Percentiles rank a stretch among this genome's conserved stretches.
Conservation (phyloP, 805 yeast genomes). For the Jamesozyma rosinii region DNA sequence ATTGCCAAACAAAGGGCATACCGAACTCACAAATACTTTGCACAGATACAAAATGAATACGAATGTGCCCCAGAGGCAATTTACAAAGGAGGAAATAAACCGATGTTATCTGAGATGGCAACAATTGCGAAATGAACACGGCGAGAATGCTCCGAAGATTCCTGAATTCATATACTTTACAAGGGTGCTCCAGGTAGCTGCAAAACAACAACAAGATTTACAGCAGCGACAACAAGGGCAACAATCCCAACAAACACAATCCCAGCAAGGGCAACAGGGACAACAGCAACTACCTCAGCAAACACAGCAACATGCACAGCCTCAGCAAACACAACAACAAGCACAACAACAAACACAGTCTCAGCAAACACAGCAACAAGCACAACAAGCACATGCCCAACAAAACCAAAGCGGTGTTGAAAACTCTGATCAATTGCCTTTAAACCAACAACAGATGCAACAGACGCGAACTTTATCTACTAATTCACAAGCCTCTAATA, state of each 20-base stretch:
- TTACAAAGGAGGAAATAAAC: constrained; percentile 31
- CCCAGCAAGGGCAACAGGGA: background rate
- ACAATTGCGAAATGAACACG: constrained; percentile 29
- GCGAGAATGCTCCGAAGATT: constrained; percentile 28
- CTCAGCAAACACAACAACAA: constrained; percentile 3
- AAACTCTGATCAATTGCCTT: background rate
- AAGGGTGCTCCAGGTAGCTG: constrained; percentile 29
- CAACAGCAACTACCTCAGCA: constrained; percentile 3
- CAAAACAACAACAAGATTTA: constrained; percentile 28
- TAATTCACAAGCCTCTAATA: background rate
- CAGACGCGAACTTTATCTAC: constrained; percentile 6
- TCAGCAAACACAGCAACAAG: constrained; percentile 8
- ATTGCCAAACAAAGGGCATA: too few relatives aligned
- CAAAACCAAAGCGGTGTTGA: background rate
- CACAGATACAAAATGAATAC: constrained; percentile 12
- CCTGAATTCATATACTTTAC: constrained; percentile 31
- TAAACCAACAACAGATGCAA: constrained; percentile 6
- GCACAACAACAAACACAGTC: constrained; percentile 17
- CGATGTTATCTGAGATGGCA: constrained; percentile 33
- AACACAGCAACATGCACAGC: background rate
- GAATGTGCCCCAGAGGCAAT: constrained; percentile 26
- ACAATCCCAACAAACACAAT: constrained; percentile 3
- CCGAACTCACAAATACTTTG: too few relatives aligned
- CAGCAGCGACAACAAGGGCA: constrained; percentile 18
- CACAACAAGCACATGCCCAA: constrained; percentile 5